Base-by-base conservation (phyloP, 106 monocot genomes). In the Gastrodia elata region DNA sequence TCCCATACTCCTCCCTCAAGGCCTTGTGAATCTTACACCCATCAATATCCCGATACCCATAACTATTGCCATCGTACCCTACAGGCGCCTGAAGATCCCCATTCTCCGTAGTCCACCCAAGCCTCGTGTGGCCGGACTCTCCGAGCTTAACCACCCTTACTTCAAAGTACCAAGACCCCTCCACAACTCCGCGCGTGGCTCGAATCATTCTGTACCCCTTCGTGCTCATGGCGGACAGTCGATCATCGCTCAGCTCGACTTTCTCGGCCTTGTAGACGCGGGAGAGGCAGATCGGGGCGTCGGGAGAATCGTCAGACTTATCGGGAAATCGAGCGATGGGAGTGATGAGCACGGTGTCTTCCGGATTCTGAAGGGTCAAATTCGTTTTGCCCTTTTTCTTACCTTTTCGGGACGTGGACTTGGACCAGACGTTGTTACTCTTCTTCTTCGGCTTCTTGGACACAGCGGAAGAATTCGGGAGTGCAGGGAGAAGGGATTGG, bases 171-270 rank as follows among this genome's bases (percentile, higher is more conserved):
- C 97, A 93, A 2, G 86, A 81, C 0, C 97, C 97, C 8, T 88
- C 84, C 8, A 73, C 42, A 3, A 93, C 93, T 1, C 97, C 97
- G 3, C 97, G 78, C 11, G 97, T 93, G 41, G 97, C 88, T 18
- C 97, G 83, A 20, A 97, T 93, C 93, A 93, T 97, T 27, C 97
- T 79, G 75, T 93, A 97, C 5, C 97, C 97, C 75, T 93, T 97
- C 65, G 87, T 81, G 80, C 90, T 86, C 65, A 79, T 81, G 37
- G 97, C 92, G 14, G 90, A 67, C 32, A 97, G 84, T 59, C 97
- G 89, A 72, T 90, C 92, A 11, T 97, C 93, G 34, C 83, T 81
- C 20, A 97, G 88, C 73, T 97, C 97, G 44, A 97, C 82, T 61
- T 82, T 80, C 65, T 97, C 97, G n/a, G 97, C 89, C 86, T 97